phyloP scores from a whole-genome alignment of 306 rosid genomes.

The Acacia crassicarpa region DNA sequence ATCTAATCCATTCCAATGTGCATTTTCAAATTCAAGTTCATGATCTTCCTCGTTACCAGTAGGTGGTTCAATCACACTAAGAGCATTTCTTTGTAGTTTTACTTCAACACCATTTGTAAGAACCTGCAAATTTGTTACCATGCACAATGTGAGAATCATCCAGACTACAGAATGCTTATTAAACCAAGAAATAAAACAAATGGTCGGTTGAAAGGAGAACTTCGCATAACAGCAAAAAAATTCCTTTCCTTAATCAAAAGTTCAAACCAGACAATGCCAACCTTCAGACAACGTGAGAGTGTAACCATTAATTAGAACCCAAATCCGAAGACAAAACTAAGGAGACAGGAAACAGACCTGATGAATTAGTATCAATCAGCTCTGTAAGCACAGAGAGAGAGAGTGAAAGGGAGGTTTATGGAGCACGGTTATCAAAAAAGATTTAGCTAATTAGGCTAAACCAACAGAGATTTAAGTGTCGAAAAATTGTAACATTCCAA shows the following conservation, averaged over 20 bases:
- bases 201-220: neutral
- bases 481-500: neutral
- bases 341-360: neutral
- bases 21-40: constrained; percentile 78
- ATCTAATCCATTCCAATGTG: constrained; percentile 80
- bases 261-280: neutral
- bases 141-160: constrained; percentile 17
- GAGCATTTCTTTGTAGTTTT: constrained; percentile 94
- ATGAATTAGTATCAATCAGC: neutral
- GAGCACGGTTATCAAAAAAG: neutral
- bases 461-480: neutral
- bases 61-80: constrained; percentile 92
- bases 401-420: neutral
- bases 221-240: neutral
- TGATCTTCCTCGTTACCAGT: constrained; percentile 93
- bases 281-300: neutral
- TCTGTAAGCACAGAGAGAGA: constrained; percentile 41
- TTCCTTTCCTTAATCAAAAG: neutral
- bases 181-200: neutral
- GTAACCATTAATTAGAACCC: neutral
- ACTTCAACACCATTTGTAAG: constrained; percentile 96
- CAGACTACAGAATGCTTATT: neutral
- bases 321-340: neutral
- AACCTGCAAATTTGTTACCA: constrained; percentile 55
- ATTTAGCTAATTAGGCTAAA: neutral